Base-by-base conservation (phyloP, 2,329 filamentous ascomycete genomes). In the Sordariomycetes sp. region DNA sequence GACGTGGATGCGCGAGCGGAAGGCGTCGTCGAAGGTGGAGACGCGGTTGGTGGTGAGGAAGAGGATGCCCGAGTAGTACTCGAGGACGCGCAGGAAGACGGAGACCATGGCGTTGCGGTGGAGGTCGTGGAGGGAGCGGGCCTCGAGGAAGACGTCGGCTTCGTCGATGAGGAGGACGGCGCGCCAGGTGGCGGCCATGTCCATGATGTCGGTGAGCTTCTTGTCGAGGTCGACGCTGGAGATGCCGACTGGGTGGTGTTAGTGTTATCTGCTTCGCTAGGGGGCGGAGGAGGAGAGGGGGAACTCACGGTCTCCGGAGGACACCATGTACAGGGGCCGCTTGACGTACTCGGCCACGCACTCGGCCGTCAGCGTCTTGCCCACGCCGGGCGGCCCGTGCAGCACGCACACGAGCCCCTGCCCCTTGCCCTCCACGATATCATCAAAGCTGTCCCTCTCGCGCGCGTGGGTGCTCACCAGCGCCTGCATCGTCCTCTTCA, bases 1-100 rank as follows among this genome's bases (percentile, higher is more conserved):
- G 64, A 96, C 86, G 69, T 96, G 90, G 61, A 95, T 95, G 25
- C 91, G 83, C 11, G 85, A 89, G 68, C 94, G 88, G 76, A 96
- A 96, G 0, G 91, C 91, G 61, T 95, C 89, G 65, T 96, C 91
- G 65, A 96, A 95, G 0, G 89, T 92, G 74, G 86, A 72, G 1
- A 76, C 70, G 1, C 73, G 70, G 63, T 78, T 78, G 12, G 75
- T 77, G 0, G 75, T 78, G 5, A 78, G 66, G 61, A 73, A 74
- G 0, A 76, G 63, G 54, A 76, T 71, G 1, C 74, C 74, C 1
- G 63, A 59, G 57, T 73, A 75, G 62, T 74, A 75, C 58, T 76
- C 73, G 1, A 76, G 62, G 0, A 70, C 65, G 0, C 72, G 67
- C 4, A 76, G 67, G 53, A 76, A 75, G 3, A 75, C 72, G 28